Conservation (phyloP, 2,329 filamentous ascomycete species). For the Rhinocladiella similis region DNA sequence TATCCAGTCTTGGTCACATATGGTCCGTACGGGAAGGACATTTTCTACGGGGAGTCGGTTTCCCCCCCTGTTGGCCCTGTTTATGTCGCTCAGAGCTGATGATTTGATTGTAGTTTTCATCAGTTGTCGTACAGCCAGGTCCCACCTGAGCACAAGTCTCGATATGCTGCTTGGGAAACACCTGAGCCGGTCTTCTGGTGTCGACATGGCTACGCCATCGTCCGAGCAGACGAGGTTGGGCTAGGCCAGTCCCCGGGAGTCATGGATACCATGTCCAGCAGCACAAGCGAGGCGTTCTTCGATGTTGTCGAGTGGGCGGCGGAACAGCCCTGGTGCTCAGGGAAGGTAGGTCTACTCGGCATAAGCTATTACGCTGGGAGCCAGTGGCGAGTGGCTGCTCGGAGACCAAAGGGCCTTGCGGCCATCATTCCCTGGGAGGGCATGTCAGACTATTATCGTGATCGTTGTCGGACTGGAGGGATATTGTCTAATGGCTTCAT, state of each 20-base stretch:
- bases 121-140: too few species aligned
- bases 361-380: slow-evolving; percentile 56
- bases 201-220: slow-evolving; percentile 53
- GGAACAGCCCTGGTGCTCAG: slow-evolving; percentile 51
- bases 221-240: slow-evolving; percentile 56
- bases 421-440: slow-evolving; percentile 58
- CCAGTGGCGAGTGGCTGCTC: slow-evolving; percentile 57
- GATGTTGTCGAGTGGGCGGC: slow-evolving; percentile 56
- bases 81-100: too few species aligned
- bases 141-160: too few species aligned
- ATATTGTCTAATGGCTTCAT: slow-evolving; percentile 39
- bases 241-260: slow-evolving; percentile 54
- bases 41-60: slow-evolving; percentile 33
- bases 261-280: slow-evolving; percentile 55
- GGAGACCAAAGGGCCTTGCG: slow-evolving; percentile 52
- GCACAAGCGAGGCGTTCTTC: slow-evolving; percentile 53
- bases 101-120: too few species aligned
- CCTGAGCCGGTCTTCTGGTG: slow-evolving; percentile 61
- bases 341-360: slow-evolving; percentile 53
- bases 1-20: slow-evolving; percentile 68
- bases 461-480: slow-evolving; percentile 61
- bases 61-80: too few species aligned
- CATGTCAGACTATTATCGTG: slow-evolving; percentile 58
- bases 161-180: slow-evolving; percentile 51
- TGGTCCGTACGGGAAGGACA: slow-evolving; percentile 73